Base-by-base conservation (phyloP, 148 eudicot species). In the Pharnaceum exiguum region DNA sequence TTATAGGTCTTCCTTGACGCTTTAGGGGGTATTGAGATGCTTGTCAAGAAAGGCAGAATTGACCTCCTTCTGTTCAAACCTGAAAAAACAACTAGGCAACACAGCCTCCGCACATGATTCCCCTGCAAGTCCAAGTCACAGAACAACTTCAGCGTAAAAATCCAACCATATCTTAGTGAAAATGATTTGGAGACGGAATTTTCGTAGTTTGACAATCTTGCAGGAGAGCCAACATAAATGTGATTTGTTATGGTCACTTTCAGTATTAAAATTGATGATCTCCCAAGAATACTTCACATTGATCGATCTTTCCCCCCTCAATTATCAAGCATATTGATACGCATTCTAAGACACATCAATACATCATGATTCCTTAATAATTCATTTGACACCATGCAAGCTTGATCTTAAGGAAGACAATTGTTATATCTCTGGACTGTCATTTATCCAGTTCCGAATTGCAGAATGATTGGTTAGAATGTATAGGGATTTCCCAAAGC, bases 51-150 rank as follows among this genome's bases (percentile, higher is more conserved):
- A 51, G 25, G 26, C 19, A 9, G 13, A 12, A 25, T 36, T 37
- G n/a, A 8, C 25, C 51, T 18, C 30, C 51, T 36, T 42, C 48
- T 62, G 44, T 36, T 24, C 13, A 13, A 30, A 16, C 26, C 44
- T 15, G 12, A 21, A 16, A 56, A 24, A 11, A 23, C 27, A 52
- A 17, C 53, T 62, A 70, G 29, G 86, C 84, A 72, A 50, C 82
- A 21, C 96, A 89, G 16, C 96, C 96, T 67, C 96, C 93, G 47
- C 96, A 89, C 65, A 89, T 79, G n/a, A 89, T 85, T 22, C 85
- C 82, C 81, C 89, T 80, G 75, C 81, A 77, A 54, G 31, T 30
- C 11, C 13, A 59, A 35, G 23, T 26, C 8, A 16, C 1, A 17
- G 15, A 2, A 27, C 7, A 36, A 11, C 31, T 24, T 65, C 36